Conservation (phyloP, 192 early-diverging fungal species). For the Coemansia javaensis region DNA sequence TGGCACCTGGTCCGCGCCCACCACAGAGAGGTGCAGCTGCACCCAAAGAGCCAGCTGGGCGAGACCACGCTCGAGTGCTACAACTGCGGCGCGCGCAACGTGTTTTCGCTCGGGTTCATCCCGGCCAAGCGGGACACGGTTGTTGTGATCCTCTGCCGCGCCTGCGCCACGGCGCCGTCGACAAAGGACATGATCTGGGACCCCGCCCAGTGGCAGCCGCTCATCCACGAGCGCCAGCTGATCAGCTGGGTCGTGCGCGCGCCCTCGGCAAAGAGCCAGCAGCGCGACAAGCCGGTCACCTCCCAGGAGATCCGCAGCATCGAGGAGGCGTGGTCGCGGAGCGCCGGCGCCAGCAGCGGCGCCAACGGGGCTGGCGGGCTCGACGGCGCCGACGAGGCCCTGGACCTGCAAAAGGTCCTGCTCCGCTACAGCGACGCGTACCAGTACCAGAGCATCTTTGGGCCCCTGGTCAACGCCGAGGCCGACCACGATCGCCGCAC, state of each 20-base stretch:
- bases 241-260: conserved; percentile 91
- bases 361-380: conserved; percentile 74
- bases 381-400: not conserved
- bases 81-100: conserved; percentile 91
- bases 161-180: conserved; percentile 84
- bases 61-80: conserved; percentile 96
- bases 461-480: conserved; percentile 91
- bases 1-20: conserved; percentile 88
- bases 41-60: conserved; percentile 88
- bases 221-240: conserved; percentile 93
- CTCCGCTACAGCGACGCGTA: conserved; percentile 94
- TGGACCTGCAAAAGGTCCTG: conserved; percentile 75
- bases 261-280: conserved; percentile 79
- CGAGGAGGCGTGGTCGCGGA: conserved; percentile 89
- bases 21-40: conserved; percentile 92
- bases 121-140: conserved; percentile 98
- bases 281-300: conserved; percentile 77
- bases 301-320: conserved; percentile 77
- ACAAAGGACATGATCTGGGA: conserved; percentile 97
- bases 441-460: conserved; percentile 95
- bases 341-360: conserved; percentile 64
- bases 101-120: conserved; percentile 96
- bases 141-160: conserved; percentile 91
- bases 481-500: conserved; percentile 85
- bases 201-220: conserved; percentile 90